Evolutionary conservation across 345 rosid species (phyloP), one percentile per base, ranked within the genome.

Genomic region (Eucalyptus curtisii): DNA sequence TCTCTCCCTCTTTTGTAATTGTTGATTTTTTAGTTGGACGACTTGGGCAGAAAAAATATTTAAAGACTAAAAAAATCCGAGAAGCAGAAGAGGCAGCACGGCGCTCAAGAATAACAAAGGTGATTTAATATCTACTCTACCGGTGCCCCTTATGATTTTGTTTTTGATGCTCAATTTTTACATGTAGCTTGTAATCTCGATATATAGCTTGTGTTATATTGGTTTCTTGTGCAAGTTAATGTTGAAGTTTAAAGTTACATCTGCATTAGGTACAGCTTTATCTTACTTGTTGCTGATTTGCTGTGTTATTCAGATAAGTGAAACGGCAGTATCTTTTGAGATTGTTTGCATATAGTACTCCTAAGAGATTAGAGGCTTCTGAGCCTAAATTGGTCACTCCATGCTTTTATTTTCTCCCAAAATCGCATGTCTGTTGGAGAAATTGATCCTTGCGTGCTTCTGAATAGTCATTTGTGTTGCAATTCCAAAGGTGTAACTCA

Each of bases 31-130:
- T 42, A 33, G 33, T 30, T 7, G 33, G 31, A 61, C 30, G 68
- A 61, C 8, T 59, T 42, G 42, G n/a, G 37, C 93, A 96, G 99
- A 97, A 92, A 92, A 96, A 94, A 88, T 91, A 89, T 66, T 88
- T 96, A 88, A 97, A 96, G 95, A 97, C 99, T 37, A 91, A 91
- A 90, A 96, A 96, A 91, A 88, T 95, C 57, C 94, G 98, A 53
- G 97, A 97, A 90, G 98, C 97, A 49, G 99, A 97, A 91, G 97
- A 92, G 91, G 98, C 97, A 88, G 96, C 97, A 88, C 96, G 95
- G 57, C 92, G 95, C 91, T 90, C 98, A 49, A 96, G 93, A 94
- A 61, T 92, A 50, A 94, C 97, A 20, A 96, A 95, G 99, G 99
- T 95, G 45, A 30, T 61, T 61, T 61, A 15, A 27, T 27, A 27